These are phyloP conservation scores for Hypomontagnella monticulosa DNA, from an alignment of 495 filamentous ascomycete species.

Conservation along the genomic window DNA sequence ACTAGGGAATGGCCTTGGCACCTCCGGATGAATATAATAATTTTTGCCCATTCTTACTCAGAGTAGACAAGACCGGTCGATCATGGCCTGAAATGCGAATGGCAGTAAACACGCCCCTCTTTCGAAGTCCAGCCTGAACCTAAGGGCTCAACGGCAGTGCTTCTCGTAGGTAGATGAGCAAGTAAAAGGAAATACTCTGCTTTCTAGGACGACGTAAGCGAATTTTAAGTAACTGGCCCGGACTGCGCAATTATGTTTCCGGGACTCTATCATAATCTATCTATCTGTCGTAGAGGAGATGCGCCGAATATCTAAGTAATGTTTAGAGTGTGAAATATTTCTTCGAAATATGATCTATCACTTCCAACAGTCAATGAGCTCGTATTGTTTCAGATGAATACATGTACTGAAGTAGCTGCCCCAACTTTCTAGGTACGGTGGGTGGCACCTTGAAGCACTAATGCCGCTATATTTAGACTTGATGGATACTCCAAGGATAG, in stretches of 20 bases:
- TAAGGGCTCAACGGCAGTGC: constrained; percentile 30
- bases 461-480: too few relatives aligned
- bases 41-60: constrained; percentile 19
- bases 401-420: too few relatives aligned
- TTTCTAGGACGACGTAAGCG: neutral
- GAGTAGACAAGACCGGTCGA: constrained; percentile 21
- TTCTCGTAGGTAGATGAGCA: constrained; percentile 1
- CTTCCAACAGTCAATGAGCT: too few relatives aligned
- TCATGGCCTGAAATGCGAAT: constrained; percentile 36
- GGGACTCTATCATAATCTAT: neutral
- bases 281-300: neutral
- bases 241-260: neutral
- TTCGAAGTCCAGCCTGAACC: constrained; percentile 31
- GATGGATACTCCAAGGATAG: too few relatives aligned
- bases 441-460: too few relatives aligned
- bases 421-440: too few relatives aligned
- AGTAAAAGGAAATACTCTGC: neutral
- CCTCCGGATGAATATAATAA: constrained; percentile 27
- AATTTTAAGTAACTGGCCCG: neutral
- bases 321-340: too few relatives aligned
- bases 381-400: too few relatives aligned
- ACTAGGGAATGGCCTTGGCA: constrained; percentile 28
- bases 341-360: too few relatives aligned
- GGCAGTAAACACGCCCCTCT: constrained; percentile 20
- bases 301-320: neutral